Evolutionary conservation across 2,329 filamentous ascomycete genomes (phyloP), one percentile per base, ranked within the genome.

Genomic region (Didymella keratinophila): DNA sequence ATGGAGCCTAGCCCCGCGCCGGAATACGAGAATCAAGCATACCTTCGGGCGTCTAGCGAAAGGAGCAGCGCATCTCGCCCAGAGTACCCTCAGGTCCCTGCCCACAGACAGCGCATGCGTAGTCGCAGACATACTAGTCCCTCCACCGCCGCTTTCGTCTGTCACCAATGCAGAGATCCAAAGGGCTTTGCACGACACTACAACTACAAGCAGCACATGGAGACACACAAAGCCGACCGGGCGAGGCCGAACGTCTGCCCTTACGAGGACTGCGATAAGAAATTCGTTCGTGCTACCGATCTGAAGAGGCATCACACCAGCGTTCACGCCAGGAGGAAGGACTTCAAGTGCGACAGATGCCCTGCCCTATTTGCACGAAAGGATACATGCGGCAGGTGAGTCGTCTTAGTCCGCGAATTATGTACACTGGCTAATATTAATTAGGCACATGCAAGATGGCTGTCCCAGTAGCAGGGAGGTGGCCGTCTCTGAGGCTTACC

Each of bases 171-270:
- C 71, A 88, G 6, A 11, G 10, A 23, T 8, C 41, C 89, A 7
- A 91, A 89, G 74, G 84, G 89, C 16, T 96, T 96, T 74, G 91
- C 91, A 64, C 83, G 93, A 61, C 89, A 87, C 69, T 96, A 94
- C 80, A 96, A 96, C 78, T 92, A 89, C 79, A 93, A 91, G 71
- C 90, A 92, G 28, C 93, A 96, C 74, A 84, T 93, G 83, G 89
- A 93, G 71, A 93, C 88, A 1, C 93, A 97, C 71, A 87, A 95
- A 71, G 87, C 91, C 14, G 84, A 86, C 58, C 84, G 89, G 56
- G 86, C 86, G 68, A 91, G 90, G 68, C 87, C 88, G 0, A 89
- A 92, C 69, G 82, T 83, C 1, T 96, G 93, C 76, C 79, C 80
- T 1, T 79, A 87, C 28, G 76, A 82, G 2, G 84, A 83, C 51